A percentile compares a stretch with the other conserved stretches of the same genome.
Conservation (phyloP, 2,329 filamentous ascomycete species). For the Pyrenophora seminiperda region DNA sequence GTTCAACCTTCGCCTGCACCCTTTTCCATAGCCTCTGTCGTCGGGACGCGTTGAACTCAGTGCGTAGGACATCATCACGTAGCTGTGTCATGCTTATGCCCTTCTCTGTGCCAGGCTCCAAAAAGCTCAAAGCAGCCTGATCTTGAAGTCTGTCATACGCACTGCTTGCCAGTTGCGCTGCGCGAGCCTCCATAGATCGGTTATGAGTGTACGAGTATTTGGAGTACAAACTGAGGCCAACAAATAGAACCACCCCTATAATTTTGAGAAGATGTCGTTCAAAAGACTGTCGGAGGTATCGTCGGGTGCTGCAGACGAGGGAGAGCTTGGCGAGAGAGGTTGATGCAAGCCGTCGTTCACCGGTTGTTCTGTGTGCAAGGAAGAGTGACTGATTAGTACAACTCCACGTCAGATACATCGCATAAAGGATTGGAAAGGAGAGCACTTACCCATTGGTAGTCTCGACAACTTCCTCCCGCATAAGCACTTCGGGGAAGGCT, state of each 20-base stretch:
- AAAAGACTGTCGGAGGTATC: conserved; percentile 78
- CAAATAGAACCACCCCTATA: conserved; percentile 63
- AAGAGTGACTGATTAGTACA: conserved; percentile 84
- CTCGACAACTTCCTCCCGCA: conserved; percentile 64
- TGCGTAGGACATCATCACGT: conserved; percentile 84
- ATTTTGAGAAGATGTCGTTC: conserved; percentile 86
- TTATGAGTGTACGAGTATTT: conserved; percentile 67
- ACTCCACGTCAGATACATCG: conserved; percentile 35
- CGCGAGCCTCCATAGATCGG: conserved; percentile 68
- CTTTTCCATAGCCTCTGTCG: conserved; percentile 83
- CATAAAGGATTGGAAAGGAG: conserved; percentile 25
- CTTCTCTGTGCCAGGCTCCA: conserved; percentile 68
- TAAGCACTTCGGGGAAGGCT: conserved; percentile 73
- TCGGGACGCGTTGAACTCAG: conserved; percentile 75
- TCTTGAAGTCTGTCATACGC: conserved; percentile 81
- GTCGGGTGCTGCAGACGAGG: conserved; percentile 78
- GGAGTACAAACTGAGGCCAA: conserved; percentile 60
- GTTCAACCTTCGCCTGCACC: conserved; percentile 84
- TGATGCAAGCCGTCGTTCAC: conserved; percentile 72
- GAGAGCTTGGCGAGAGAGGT: conserved; percentile 90
- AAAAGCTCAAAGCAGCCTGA: conserved; percentile 79
- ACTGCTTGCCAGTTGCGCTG: conserved; percentile 83
- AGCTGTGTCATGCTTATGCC: conserved; percentile 89
- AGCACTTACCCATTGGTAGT: conserved; percentile 63
- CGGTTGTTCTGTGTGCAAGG: conserved; percentile 74